Evolutionary conservation across 768 basidiomycete genomes (phyloP).

Genomic region (Omphalotus guepiniiformis): DNA sequence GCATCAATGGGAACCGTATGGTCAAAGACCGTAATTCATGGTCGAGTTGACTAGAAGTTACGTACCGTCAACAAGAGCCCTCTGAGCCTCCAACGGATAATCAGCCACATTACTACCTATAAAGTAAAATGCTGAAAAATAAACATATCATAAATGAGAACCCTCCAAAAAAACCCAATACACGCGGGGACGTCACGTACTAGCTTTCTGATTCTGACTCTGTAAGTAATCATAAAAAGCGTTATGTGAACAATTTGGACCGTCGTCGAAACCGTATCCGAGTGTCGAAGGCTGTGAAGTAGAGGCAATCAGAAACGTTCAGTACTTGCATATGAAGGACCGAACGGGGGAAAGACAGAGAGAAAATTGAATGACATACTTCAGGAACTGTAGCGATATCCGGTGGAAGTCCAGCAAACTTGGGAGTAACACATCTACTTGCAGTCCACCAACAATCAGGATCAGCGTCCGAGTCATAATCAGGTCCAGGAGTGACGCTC

Average conservation of each 20-base stretch:
- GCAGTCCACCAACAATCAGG: slow-evolving; percentile 45
- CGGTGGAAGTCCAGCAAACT: slow-evolving; percentile 33
- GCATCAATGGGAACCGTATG: background rate
- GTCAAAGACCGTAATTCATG: background rate
- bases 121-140: slow-evolving; percentile 49
- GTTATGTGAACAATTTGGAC: slow-evolving; percentile 63
- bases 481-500: no score
- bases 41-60: background rate
- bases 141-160: no score
- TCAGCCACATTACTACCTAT: slow-evolving; percentile 56
- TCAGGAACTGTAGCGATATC: slow-evolving; percentile 49
- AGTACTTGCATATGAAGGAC: background rate
- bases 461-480: background rate
- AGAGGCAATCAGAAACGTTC: no score
- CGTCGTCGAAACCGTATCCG: slow-evolving; percentile 62
- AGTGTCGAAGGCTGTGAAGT: slow-evolving; percentile 43
- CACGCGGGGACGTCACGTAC: slow-evolving; percentile 29
- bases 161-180: no score
- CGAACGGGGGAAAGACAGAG: background rate
- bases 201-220: slow-evolving; percentile 55
- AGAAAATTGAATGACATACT: no score
- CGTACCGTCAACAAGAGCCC: slow-evolving; percentile 47
- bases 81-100: slow-evolving; percentile 53
- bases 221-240: slow-evolving; percentile 53
- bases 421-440: slow-evolving; percentile 44